Base-by-base conservation (phyloP, 176 grass and related monocot genomes). In the Themeda triandra region DNA sequence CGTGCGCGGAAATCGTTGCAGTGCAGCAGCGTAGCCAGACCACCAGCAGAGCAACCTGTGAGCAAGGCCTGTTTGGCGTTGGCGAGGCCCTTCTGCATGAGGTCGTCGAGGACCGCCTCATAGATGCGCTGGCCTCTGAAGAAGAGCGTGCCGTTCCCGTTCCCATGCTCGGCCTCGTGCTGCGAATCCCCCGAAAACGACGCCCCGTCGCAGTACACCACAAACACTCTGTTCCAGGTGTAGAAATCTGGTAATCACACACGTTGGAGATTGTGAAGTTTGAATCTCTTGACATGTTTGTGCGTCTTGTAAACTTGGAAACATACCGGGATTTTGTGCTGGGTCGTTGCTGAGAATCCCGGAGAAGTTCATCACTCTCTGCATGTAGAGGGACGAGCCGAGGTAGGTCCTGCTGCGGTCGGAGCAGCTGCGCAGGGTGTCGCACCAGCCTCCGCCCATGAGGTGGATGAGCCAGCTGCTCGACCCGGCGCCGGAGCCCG, bases 41-140 rank as follows among this genome's bases (percentile, higher is more conserved):
- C 94, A 74, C 94, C 94, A 77, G 94, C 92, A 85, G 94, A 97
- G 21, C 94, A 94, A 28, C 92, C 92, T 15, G 86, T 83, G 63
- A 97, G 89, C 37, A 97, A 77, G 19, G 90, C 94, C 92, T 92
- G 83, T 66, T 87, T 86, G 82, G 94, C 75, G 53, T 71, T 37
- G 46, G 62, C 64, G 6, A 97, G 85, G 60, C 92, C 94, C 71
- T 92, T 94, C 5, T 37, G 24, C 66, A 94, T 76, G 60, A 97
- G 92, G 11, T 89, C 94, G 18, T 72, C 69, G 31, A 92, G 77
- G 64, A 94, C 73, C 19, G 94, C 83, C 75, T 94, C 69, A 81
- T 86, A 97, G 69, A 97, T 91, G 46, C 63, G 87, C 69, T 49
- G 78, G 7, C 94, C 94, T 87, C 90, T 94, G 73, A 97, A 97